A percentile compares a stretch with the other conserved stretches of the same genome.
Conservation (phyloP, 2,329 filamentous ascomycete species). For the Apiospora arundinis region DNA sequence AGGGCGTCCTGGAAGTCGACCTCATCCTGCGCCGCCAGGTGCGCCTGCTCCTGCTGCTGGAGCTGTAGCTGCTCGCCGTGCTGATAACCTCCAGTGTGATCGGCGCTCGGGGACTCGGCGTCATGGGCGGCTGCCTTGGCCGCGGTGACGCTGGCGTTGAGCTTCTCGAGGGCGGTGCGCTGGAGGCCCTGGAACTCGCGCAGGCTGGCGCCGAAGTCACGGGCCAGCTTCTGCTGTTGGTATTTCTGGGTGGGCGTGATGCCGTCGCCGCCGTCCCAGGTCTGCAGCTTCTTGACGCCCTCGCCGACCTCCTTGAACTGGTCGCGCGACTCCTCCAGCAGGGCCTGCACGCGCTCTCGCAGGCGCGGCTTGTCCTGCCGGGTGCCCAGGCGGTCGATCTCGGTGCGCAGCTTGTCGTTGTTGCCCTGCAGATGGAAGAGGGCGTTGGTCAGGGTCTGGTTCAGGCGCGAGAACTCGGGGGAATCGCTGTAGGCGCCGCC, state of each 20-base stretch:
- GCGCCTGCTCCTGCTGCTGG: constrained; percentile 76
- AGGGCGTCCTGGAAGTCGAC: constrained; percentile 97
- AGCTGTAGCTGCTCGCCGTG: constrained; percentile 59
- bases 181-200: constrained; percentile 94
- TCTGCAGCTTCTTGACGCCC: constrained; percentile 89
- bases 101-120: constrained; percentile 46
- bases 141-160: constrained; percentile 83
- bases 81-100: constrained; percentile 38
- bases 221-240: constrained; percentile 92
- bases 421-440: constrained; percentile 89
- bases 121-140: constrained; percentile 81
- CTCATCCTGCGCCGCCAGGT: constrained; percentile 88
- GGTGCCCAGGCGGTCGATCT: constrained; percentile 86
- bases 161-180: constrained; percentile 87
- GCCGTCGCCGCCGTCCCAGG: constrained; percentile 76
- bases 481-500: constrained; percentile 81
- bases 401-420: constrained; percentile 82
- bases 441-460: constrained; percentile 83
- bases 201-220: constrained; percentile 88
- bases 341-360: constrained; percentile 85
- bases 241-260: constrained; percentile 86
- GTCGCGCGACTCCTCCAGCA: constrained; percentile 84
- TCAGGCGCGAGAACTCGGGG: constrained; percentile 86
- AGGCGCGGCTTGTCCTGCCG: constrained; percentile 90
- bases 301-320: constrained; percentile 93